Base-by-base conservation (phyloP, 2,329 filamentous ascomycete genomes). In the Cladosporium sp. region DNA sequence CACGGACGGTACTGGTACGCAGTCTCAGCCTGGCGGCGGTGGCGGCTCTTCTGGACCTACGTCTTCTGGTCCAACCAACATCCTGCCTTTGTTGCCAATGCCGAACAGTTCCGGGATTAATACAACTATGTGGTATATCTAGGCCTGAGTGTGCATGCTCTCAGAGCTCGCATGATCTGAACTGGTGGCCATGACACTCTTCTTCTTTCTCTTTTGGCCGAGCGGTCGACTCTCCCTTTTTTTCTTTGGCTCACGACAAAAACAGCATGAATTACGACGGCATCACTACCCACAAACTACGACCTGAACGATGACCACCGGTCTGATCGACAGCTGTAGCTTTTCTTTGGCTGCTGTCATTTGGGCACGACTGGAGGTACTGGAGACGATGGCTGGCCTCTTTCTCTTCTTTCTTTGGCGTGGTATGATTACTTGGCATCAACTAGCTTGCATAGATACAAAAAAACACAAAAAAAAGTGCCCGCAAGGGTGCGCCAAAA, bases 41-140 rank as follows among this genome's bases (percentile, higher is more conserved):
- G 55, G 44, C 13, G 49, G 55, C 1, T 49, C 59, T 13, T 54
- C 52, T 1, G 52, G 33, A n/a, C 44, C 35, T 9, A 53, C 43
- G 19, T 49, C 56, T 4, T 56, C 57, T 46, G 56, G 56, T 46
- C 55, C 58, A 2, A 28, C 44, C 6, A 59, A 60, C 35, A 55
- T 71, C 43, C 58, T 65, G 33, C 71, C 70, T 45, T 65, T 77
- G 9, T 62, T 74, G 58, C 61, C 65, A 3, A 70, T 77, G 62
- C 66, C 63, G 38, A 70, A 71, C 57, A 55, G 62, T 51, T 64
- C 65, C 44, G 63, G 61, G 37, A 73, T 77, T 59, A 65, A 64
- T 58, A 66, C 68, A 38, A 61, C 66, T 9, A 77, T 77, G 75
- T 77, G 75, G 75, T 77, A 72, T 69, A 72, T 77, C 66, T 77